phyloP scores from a whole-genome alignment of 2,329 filamentous ascomycete genomes.

The Penicillium sp. region DNA sequence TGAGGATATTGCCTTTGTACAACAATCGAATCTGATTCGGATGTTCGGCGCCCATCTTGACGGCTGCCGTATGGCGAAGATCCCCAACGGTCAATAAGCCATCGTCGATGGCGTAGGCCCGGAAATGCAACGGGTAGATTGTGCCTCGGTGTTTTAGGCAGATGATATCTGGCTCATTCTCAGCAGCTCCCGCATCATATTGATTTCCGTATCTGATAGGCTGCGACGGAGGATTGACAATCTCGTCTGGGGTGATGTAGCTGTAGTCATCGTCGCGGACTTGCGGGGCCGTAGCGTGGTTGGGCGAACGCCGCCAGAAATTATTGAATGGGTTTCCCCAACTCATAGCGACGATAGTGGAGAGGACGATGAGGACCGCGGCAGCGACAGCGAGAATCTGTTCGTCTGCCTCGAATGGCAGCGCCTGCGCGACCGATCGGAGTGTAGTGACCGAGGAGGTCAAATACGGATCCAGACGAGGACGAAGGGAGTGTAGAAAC shows the following conservation, averaged over 20 bases:
- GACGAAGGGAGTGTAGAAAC: conserved; percentile 29
- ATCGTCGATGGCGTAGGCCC: conserved; percentile 44
- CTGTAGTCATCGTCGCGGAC: conserved; percentile 36
- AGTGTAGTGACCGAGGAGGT: conserved; percentile 20
- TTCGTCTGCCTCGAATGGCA: conserved; percentile 17
- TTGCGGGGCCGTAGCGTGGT: conserved; percentile 27
- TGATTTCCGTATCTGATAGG: conserved; percentile 8
- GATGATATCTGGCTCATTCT: conserved; percentile 40
- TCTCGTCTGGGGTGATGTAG: conserved; percentile 35
- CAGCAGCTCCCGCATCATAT: conserved; percentile 17
- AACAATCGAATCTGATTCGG: conserved; percentile 38
- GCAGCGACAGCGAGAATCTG: conserved; percentile 20
- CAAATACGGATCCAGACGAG: conserved; percentile 24
- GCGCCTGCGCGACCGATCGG: conserved; percentile 19
- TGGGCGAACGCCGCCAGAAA: conserved; percentile 30
- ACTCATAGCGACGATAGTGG: conserved; percentile 31
- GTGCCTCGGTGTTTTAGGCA: conserved; percentile 39
- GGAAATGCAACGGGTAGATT: conserved; percentile 41
- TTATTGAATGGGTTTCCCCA: conserved; percentile 30
- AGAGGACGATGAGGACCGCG: conserved; percentile 23
- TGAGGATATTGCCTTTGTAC: conserved; percentile 44
- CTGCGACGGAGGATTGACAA: conserved; percentile 22
- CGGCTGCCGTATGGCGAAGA: conserved; percentile 36
- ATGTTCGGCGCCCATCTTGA: conserved; percentile 30
- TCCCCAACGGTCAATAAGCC: conserved; percentile 39